Percentiles rank a stretch among this genome's conserved stretches.
phyloP scores from a whole-genome alignment of 1,139 yeast genomes.

The Yamadazyma sp. region DNA sequence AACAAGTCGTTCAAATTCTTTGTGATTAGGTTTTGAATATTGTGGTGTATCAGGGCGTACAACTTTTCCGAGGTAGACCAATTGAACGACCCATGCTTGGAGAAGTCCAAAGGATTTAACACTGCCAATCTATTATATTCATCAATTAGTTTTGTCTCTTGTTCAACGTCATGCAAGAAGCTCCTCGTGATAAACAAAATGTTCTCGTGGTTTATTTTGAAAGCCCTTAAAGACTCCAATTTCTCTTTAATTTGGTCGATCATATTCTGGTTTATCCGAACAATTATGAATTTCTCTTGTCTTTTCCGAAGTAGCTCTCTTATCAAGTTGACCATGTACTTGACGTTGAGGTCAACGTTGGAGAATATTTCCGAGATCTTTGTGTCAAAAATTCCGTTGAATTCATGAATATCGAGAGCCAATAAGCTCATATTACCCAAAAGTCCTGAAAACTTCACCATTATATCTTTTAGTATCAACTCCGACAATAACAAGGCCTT shows the following conservation, averaged over 20 bases:
- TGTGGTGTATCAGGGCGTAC: slow-evolving; percentile 24
- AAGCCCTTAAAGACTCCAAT: slow-evolving; percentile 41
- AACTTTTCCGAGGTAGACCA: slow-evolving; percentile 33
- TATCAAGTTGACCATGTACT: slow-evolving; percentile 47
- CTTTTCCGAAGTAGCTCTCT: slow-evolving; percentile 77
- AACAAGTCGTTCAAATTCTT: slow-evolving; percentile 27
- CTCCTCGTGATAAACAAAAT: slow-evolving; percentile 42
- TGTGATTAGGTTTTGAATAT: slow-evolving; percentile 23
- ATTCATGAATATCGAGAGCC: slow-evolving; percentile 26
- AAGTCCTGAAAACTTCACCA: slow-evolving; percentile 23
- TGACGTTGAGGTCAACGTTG: slow-evolving; percentile 34
- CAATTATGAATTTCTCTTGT: slow-evolving; percentile 68
- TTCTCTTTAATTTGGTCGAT: slow-evolving; percentile 49
- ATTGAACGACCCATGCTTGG: slow-evolving; percentile 32
- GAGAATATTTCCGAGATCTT: slow-evolving; percentile 20
- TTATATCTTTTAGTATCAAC: slow-evolving; percentile 44
- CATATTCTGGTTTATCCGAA: slow-evolving; percentile 51
- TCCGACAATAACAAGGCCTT: slow-evolving; percentile 68
- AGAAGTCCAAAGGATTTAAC: slow-evolving; percentile 30
- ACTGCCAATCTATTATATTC: slow-evolving; percentile 25
- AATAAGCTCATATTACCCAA: slow-evolving; percentile 25
- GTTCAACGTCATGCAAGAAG: slow-evolving; percentile 18
- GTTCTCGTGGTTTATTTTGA: slow-evolving; percentile 58
- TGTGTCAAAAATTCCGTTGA: slow-evolving; percentile 20
- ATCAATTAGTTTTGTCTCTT: slow-evolving; percentile 24